Evolutionary conservation across 441 rosid genomes (phyloP), one percentile per base, ranked within the genome.

Genomic region (Erodium trifolium): DNA sequence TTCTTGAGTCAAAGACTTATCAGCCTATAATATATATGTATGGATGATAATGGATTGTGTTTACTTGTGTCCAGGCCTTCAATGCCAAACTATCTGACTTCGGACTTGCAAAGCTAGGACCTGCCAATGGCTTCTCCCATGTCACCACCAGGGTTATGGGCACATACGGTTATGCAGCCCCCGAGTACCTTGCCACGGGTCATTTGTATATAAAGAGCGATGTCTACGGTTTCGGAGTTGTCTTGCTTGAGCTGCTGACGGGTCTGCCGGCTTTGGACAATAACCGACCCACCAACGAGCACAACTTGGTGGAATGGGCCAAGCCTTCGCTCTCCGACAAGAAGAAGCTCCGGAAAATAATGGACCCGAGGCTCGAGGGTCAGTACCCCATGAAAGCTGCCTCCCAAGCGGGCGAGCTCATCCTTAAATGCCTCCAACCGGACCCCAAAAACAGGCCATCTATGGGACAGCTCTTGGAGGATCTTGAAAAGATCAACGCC

Each of bases 101-200:
- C 41, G 78, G 78, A 13, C 74, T 75, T 1, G 78, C 74, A 1
- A 75, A 75, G 41, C 17, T 67, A n/a, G 78, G 78, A 10, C 78
- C 74, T 12, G 59, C 60, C 0, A 63, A 65, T 3, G 78, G 68
- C 11, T 9, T 35, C 55, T 75, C 78, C 3, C 68, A 70, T 14
- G 68, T 70, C 16, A 75, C 74, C 34, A 67, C 71, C 0, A 59
- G 59, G 17, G 68, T 70, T 47, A 63, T 75, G 43, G 74, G 78
- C 9, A 75, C 78, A 12, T 63, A 67, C 13, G 78, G 78, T 11
- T 75, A 75, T 5, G 78, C 74, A 0, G 78, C 74, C 23, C 78
- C 78, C 0, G 78, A 75, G 57, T 75, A 75, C 18, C 31, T 70
- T 0, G 78, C 78, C 62, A 62, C 74, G 0, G 78, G 78, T 51